Evolutionary conservation across 2,329 filamentous ascomycete genomes (phyloP), one percentile per base, ranked within the genome.

Genomic region (Trichothecium sympodiale): DNA sequence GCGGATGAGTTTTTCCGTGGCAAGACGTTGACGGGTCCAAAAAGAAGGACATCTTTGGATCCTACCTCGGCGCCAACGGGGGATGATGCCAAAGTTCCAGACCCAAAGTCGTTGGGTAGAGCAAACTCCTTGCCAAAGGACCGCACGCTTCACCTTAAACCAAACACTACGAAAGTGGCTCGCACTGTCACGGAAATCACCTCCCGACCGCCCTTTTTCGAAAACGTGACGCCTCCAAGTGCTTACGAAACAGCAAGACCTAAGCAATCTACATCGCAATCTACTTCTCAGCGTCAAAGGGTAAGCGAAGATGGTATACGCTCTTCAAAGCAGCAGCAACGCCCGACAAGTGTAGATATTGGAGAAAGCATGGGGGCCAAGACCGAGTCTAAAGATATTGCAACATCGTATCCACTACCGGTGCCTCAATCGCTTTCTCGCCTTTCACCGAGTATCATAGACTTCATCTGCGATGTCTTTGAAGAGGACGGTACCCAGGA

Each of bases 391-490:
- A 31, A 18, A n/a, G 16, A 35, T 13, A 18, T 31, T 9, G 36
- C 28, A 10, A 25, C 10, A 25, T 25, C 20, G 6, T 10, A 6
- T 25, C 6, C 20, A 25, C 20, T 25, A 10, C 17, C 65, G 16
- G 56, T 74, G 3, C 77, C 77, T 0, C 76, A 82, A 46, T 66
- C 73, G 4, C 46, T 82, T 8, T 63, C 63, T 0, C 58, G 54
- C 3, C 57, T 82, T 3, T 67, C 68, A 38, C 58, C 71, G 3
- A 67, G 74, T 27, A 54, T 74, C 1, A 61, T 80, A 25, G 67
- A 77, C 37, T 70, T 80, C 41, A 59, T 80, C 15, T 79, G 74
- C 44, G 68, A 78, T 45, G 58, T 75, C 3, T 61, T 78, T 13
- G 66, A 75, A 46, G 62, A 73, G 36, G 74, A 80, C 43, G 52